Conservation (phyloP, 1,139 yeast species). For the Casaregolazyma lundiana region DNA sequence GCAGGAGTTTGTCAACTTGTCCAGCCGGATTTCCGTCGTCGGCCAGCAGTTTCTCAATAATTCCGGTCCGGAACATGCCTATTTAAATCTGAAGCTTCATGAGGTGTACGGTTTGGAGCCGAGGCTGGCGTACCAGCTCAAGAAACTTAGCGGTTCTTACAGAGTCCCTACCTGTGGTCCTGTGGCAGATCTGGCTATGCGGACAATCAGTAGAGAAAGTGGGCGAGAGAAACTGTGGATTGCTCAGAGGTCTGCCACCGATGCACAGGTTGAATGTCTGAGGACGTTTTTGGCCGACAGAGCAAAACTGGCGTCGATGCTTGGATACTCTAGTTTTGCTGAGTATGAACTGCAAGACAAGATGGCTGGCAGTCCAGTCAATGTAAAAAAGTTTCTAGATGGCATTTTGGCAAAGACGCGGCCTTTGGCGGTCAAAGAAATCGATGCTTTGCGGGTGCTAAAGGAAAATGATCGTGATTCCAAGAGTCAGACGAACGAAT, state of each 20-base stretch:
- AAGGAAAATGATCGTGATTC: slow-evolving; percentile 38
- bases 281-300: slow-evolving; percentile 60
- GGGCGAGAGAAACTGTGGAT: slow-evolving; percentile 72
- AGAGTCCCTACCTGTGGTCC: slow-evolving; percentile 67
- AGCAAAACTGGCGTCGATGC: slow-evolving; percentile 64
- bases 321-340: slow-evolving; percentile 69
- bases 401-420: slow-evolving; percentile 51
- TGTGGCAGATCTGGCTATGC: slow-evolving; percentile 60
- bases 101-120: slow-evolving; percentile 39
- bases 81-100: slow-evolving; percentile 29
- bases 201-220: slow-evolving; percentile 51
- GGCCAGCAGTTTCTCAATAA: slow-evolving; percentile 77
- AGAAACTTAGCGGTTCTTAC: slow-evolving; percentile 10
- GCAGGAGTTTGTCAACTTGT: slow-evolving; percentile 65
- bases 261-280: slow-evolving; percentile 56
- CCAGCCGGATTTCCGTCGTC: slow-evolving; percentile 73
- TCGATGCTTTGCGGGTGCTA: slow-evolving; percentile 34
- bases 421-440: slow-evolving; percentile 59
- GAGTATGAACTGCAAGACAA: slow-evolving; percentile 83
- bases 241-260: slow-evolving; percentile 53
- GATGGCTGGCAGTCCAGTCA: slow-evolving; percentile 80
- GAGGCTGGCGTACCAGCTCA: slow-evolving; percentile 26
- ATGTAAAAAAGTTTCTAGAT: slow-evolving; percentile 64
- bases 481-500: slow-evolving; percentile 24
- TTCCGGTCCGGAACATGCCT: slow-evolving; percentile 36